Percentiles rank a stretch among this genome's conserved stretches.
These are phyloP conservation scores for Talaromyces sp. DNA, from an alignment of 2,329 filamentous ascomycete species.

Conservation along the genomic window DNA sequence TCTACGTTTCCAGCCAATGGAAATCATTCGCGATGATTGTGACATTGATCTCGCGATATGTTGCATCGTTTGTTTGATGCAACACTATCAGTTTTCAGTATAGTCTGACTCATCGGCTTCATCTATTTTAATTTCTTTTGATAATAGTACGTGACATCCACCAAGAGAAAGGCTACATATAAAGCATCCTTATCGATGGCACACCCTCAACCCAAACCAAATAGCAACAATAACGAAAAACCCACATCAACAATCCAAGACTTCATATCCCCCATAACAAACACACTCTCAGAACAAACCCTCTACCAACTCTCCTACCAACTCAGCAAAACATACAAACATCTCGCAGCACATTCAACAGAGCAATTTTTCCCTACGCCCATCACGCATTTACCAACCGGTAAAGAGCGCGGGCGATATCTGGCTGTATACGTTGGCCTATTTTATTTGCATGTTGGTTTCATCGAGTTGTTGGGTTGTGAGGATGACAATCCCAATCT, in stretches of 20 bases:
- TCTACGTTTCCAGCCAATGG: neutral
- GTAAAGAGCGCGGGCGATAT: slow-evolving; percentile 51
- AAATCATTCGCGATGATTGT: neutral
- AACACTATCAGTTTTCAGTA: neutral
- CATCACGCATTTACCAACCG: slow-evolving; percentile 43
- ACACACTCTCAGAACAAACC: slow-evolving; percentile 14
- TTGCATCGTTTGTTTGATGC: neutral
- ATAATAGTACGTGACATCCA: neutral
- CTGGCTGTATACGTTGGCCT: slow-evolving; percentile 54
- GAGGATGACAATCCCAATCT: slow-evolving; percentile 22
- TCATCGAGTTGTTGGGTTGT: slow-evolving; percentile 48
- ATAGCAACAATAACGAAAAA: neutral
- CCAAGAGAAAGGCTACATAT: neutral
- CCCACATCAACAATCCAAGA: slow-evolving; percentile 6
- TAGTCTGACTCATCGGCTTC: neutral
- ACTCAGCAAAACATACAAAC: slow-evolving; percentile 35
- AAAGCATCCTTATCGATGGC: neutral
- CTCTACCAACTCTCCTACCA: slow-evolving; percentile 37
- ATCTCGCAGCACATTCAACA: slow-evolving; percentile 35
- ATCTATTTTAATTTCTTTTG: neutral
- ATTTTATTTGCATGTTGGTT: slow-evolving; percentile 51
- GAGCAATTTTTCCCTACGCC: slow-evolving; percentile 44
- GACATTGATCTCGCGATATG: neutral
- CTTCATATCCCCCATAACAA: slow-evolving; percentile 12
- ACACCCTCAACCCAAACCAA: neutral